Base-by-base conservation (phyloP, 176 grass and related monocot species). In the Coix lacrymajobi region DNA sequence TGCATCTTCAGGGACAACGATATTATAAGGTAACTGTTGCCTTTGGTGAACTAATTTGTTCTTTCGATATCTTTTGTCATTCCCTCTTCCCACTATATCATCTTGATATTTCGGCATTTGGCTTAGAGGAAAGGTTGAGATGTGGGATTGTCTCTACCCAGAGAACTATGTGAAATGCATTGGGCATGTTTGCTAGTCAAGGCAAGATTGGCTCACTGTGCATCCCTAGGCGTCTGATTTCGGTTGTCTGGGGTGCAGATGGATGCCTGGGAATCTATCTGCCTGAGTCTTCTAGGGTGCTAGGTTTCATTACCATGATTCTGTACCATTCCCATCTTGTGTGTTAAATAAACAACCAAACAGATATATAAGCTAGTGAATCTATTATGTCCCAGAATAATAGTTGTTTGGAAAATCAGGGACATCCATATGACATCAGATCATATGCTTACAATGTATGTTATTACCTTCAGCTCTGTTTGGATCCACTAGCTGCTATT, bases 1-100 rank as follows among this genome's bases (percentile, higher is more conserved):
- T 77, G 88, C 75, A 92, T 97, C 73, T 94, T 97, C 88, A 89
- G 83, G 77, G 88, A 97, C 39, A 97, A 89, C 40, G 95, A 97
- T 81, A 75, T 91, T 45, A 54, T 97, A 71, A 97, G 92, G 95
- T 97, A 89, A 34, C 34, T 48, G 51, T 54, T 82, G 34, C n/a
- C 36, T 58, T 43, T 76, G 51, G 69, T 74, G 48, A 71, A 76
- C 26, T 48, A 22, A n/a, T 24, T 64, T 41, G 13, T 71, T 62
- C 19, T 66, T 74, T 72, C 17, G 39, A 41, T 40, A 49, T 39
- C 33, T 37, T 66, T 67, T 67, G 19, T 67, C 17, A 67, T 36
- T 17, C 20, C 13, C 16, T 64, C 24, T 24, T 48, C 7, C 10
- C 9, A 46, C 44, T 33, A 12, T 77, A 51, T 52, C 54, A 33